Base-by-base conservation (phyloP, 2,329 filamentous ascomycete genomes). In the Thermochaetoides dissita region DNA sequence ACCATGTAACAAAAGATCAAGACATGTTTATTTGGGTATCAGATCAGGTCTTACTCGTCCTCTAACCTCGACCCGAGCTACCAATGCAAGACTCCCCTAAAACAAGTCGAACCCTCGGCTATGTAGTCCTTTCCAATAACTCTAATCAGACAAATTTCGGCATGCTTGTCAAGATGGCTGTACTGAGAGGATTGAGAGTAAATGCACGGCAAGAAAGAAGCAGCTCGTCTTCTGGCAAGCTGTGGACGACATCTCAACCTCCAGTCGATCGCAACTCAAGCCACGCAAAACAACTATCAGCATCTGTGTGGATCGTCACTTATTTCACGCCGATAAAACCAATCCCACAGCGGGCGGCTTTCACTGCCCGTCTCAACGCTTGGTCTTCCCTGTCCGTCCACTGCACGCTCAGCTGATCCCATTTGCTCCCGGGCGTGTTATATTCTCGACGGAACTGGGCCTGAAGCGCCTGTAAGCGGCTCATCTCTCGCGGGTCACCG, bases 341-440 rank as follows among this genome's bases (percentile, higher is more conserved):
- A 39, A 83, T 66, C 2, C 79, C 79, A 32, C 74, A 67, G 38
- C 78, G 67, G 7, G 79, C 78, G 37, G 63, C 63, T 40, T 63
- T 63, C 11, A 72, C 71, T 0, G 77, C 77, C 53, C 62, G 66
- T 53, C 66, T 71, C 50, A 82, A 62, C 33, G 68, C 72, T 61
- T 81, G 75, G 37, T 79, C 74, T 58, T 82, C 79, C 0, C 58
- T 63, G 52, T 81, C 78, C 8, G 77, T 81, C 79, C 79, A 83
- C 58, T 74, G 69, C 44, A 82, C 74, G 51, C 67, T 74, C 32
- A 82, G 62, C 48, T 79, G 61, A 56, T 82, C 76, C 78, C 78
- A 82, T 51, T 79, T 79, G 48, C 65, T 72, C 9, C 74, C 72
- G 0, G 71, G 71, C 7, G 69, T 71, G 57, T 77, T 76, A 57